Evolutionary conservation across 768 basidiomycete species (phyloP).

Genomic region (Boletus speciosus): DNA sequence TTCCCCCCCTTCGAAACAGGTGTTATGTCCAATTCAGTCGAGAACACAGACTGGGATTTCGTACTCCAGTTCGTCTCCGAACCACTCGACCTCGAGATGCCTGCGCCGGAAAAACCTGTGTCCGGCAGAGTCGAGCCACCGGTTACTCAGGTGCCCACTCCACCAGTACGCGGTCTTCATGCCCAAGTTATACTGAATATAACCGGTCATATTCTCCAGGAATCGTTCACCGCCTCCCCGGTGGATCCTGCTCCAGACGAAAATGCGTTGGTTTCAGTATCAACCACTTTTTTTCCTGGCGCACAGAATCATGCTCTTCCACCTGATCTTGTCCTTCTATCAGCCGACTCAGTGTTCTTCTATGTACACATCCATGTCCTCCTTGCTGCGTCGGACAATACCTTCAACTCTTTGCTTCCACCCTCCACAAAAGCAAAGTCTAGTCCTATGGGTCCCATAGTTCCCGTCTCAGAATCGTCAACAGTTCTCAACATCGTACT

Average conservation of each 20-base stretch:
- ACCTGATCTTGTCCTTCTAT: conserved; percentile 64
- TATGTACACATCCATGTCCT: conserved; percentile 67
- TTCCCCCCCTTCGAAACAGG: neutral
- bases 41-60: conserved; percentile 56
- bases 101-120: conserved; percentile 35
- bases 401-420: conserved; percentile 59
- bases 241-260: conserved; percentile 35
- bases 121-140: conserved; percentile 24
- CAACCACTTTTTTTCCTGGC: conserved; percentile 77
- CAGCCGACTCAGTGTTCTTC: conserved; percentile 80
- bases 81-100: conserved; percentile 35
- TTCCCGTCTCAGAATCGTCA: conserved; percentile 59
- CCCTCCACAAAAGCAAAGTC: conserved; percentile 34
- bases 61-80: conserved; percentile 58
- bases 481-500: conserved; percentile 67
- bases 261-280: conserved; percentile 63
- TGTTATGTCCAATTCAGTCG: conserved; percentile 34
- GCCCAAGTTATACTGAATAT: conserved; percentile 2
- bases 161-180: conserved; percentile 46
- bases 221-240: conserved; percentile 34
- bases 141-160: conserved; percentile 54
- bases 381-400: conserved; percentile 57
- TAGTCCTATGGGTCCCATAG: conserved; percentile 48
- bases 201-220: conserved; percentile 18
- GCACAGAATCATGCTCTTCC: conserved; percentile 53